These are phyloP conservation scores for Colletotrichum sp. DNA, from an alignment of 2,329 filamentous ascomycete species.

Conservation along the genomic window DNA sequence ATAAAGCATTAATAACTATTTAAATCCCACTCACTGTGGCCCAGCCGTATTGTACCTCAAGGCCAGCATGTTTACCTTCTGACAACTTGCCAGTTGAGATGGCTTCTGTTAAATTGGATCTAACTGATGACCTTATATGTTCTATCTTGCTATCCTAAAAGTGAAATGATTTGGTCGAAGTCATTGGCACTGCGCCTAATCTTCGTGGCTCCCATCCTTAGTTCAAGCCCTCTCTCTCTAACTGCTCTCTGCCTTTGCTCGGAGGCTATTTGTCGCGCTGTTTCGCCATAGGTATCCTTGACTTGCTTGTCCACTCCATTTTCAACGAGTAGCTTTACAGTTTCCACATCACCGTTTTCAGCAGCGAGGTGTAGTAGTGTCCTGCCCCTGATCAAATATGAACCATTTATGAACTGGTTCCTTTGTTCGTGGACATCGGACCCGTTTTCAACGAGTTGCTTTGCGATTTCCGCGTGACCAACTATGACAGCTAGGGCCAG, in stretches of 20 bases:
- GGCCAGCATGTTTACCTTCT: too few species aligned
- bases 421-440: rapidly evolving
- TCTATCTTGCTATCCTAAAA: not conserved
- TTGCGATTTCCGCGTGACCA: rapidly evolving
- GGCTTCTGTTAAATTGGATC: rapidly evolving
- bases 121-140: rapidly evolving
- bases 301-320: not conserved
- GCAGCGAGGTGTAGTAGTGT: rapidly evolving
- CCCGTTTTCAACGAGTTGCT: not conserved
- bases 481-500: not conserved
- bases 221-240: rapidly evolving
- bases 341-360: rapidly evolving
- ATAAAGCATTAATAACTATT: too few species aligned
- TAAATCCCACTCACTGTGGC: too few species aligned
- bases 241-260: rapidly evolving
- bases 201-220: rapidly evolving
- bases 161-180: rapidly evolving
- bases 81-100: too few species aligned
- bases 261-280: not conserved
- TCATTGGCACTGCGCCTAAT: not conserved
- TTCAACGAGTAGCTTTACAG: not conserved
- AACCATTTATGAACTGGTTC: not conserved
- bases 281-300: too few species aligned
- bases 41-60: too few species aligned
- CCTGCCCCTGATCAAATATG: not conserved